Percentiles rank a stretch among this genome's conserved stretches.
Conservation (phyloP, 208 protist species). For the Entamoeba nuttalli region DNA sequence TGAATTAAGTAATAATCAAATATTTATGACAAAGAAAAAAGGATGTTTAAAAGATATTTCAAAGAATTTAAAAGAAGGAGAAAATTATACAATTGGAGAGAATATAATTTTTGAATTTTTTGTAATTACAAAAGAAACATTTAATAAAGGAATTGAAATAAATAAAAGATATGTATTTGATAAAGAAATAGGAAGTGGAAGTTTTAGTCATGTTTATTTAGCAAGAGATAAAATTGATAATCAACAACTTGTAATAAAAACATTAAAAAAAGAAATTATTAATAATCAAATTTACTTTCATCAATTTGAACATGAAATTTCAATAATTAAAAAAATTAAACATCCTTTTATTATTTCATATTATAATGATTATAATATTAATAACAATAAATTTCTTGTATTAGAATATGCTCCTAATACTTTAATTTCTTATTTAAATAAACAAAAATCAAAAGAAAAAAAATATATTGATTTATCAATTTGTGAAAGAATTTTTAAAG, state of each 20-base stretch:
- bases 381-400: not conserved
- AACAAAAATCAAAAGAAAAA: not conserved
- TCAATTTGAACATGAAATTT: not conserved
- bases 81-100: too few species aligned
- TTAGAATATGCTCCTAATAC: not conserved
- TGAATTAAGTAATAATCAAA: too few species aligned
- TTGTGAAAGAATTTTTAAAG: not conserved
- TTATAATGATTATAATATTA: not conserved
- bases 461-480: not conserved
- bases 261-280: not conserved
- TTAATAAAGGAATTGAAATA: not conserved
- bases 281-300: too few species aligned
- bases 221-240: not conserved
- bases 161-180: not conserved
- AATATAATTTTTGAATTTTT: too few species aligned
- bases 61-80: too few species aligned
- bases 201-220: not conserved
- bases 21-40: too few species aligned
- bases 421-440: not conserved
- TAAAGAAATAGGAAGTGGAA: not conserved
- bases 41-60: too few species aligned
- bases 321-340: not conserved
- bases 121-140: not conserved
- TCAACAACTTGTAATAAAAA: not conserved
- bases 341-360: not conserved